Conservation (phyloP, 2,329 filamentous ascomycete genomes). For the Aspergillus clavatus region DNA sequence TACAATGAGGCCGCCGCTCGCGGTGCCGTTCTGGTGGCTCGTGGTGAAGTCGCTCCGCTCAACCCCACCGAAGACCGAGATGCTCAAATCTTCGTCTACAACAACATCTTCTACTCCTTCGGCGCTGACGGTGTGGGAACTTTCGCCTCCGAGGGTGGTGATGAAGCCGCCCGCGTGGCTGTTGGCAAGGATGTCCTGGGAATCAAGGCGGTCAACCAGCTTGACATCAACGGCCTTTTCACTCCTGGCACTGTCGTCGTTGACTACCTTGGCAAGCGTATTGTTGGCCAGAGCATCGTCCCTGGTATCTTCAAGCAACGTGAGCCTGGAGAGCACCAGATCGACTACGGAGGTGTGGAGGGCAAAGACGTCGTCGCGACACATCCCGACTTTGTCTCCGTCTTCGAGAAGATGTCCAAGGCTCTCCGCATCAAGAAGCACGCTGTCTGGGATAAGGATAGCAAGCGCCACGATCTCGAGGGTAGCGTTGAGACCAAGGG, state of each 20-base stretch:
- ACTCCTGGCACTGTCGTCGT: slow-evolving; percentile 94
- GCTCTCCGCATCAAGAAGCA: slow-evolving; percentile 89
- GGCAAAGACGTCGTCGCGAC: slow-evolving; percentile 92
- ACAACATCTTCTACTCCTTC: slow-evolving; percentile 99
- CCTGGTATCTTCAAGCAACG: slow-evolving; percentile 99
- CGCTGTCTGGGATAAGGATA: slow-evolving; percentile 95
- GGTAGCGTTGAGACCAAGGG: slow-evolving; percentile 98
- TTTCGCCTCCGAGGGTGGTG: slow-evolving; percentile 91
- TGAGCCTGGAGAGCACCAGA: slow-evolving; percentile 95
- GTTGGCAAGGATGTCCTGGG: slow-evolving; percentile 95
- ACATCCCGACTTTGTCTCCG: slow-evolving; percentile 75
- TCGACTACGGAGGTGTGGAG: slow-evolving; percentile 96
- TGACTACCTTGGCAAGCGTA: slow-evolving; percentile 93
- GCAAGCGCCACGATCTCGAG: slow-evolving; percentile 83
- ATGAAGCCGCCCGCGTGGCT: slow-evolving; percentile 91
- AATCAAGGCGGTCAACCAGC: slow-evolving; percentile 91
- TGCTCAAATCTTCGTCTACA: slow-evolving; percentile 98
- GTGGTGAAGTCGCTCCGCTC: slow-evolving; percentile 85
- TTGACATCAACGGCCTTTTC: slow-evolving; percentile 91
- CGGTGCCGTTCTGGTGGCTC: slow-evolving; percentile 85
- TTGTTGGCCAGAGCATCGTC: slow-evolving; percentile 96
- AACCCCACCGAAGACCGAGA: slow-evolving; percentile 91
- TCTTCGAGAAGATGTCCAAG: slow-evolving; percentile 88
- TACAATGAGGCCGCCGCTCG: slow-evolving; percentile 93
- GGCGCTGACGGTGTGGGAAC: slow-evolving; percentile 96